Conservation (phyloP, 371 early-diverging fungal genomes). For the Mortierella sp. region DNA sequence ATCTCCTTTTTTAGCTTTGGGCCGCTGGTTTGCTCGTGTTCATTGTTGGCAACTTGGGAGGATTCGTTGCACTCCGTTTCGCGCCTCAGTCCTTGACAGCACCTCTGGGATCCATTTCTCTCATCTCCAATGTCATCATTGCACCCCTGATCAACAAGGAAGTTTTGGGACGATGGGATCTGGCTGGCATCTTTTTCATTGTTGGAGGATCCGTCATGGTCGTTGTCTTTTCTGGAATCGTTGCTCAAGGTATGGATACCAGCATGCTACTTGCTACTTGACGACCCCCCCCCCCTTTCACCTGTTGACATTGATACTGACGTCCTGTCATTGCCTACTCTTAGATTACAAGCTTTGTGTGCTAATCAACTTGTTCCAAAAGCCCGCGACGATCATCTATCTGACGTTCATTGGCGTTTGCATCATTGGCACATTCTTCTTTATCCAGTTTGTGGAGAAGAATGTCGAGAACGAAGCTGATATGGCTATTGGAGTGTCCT, state of each 20-base stretch:
- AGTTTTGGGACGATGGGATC: slow-evolving; percentile 66
- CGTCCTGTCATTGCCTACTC: background rate
- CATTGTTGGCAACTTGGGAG: slow-evolving; percentile 77
- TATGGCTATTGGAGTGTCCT: slow-evolving; percentile 44
- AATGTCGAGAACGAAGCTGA: slow-evolving; percentile 64
- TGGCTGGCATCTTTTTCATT: slow-evolving; percentile 81
- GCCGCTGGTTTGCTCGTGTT: slow-evolving; percentile 76
- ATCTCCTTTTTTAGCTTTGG: slow-evolving; percentile 57
- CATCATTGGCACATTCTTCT: slow-evolving; percentile 62
- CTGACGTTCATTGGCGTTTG: slow-evolving; percentile 67
- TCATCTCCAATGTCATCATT: slow-evolving; percentile 86
- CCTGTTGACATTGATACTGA: too few relatives aligned
- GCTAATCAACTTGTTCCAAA: slow-evolving; percentile 76
- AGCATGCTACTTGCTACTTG: too few relatives aligned
- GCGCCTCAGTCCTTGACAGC: slow-evolving; percentile 91
- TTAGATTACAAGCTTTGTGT: slow-evolving; percentile 79
- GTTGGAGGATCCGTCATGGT: slow-evolving; percentile 83
- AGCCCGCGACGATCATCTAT: slow-evolving; percentile 75
- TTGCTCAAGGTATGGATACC: slow-evolving; percentile 42
- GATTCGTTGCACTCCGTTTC: slow-evolving; percentile 83
- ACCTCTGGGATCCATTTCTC: slow-evolving; percentile 82
- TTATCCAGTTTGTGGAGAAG: slow-evolving; percentile 72
- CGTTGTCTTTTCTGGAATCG: slow-evolving; percentile 77
- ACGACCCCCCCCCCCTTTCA: too few relatives aligned
- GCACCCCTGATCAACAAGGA: slow-evolving; percentile 90